These are phyloP conservation scores for Chrysopogon serrulatus DNA, from an alignment of 176 grass and related monocot species.

Conservation along the genomic window DNA sequence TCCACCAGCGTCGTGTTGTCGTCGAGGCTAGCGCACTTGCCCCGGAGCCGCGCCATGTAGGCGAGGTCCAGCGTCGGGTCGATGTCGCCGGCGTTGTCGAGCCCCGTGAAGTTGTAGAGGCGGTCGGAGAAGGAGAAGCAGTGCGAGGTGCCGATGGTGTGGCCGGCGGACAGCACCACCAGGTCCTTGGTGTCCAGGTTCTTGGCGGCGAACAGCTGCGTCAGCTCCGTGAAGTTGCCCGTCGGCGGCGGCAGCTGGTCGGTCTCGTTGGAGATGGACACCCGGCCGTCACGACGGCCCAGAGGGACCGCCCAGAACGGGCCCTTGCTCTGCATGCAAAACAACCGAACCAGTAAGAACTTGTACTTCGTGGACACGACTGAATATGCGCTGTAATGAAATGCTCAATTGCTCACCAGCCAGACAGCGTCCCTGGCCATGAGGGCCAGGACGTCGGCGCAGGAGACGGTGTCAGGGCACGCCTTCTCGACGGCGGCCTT, in stretches of 20 bases:
- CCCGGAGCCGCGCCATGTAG: conserved; percentile 45
- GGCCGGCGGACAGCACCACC: conserved; percentile 72
- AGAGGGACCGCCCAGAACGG: conserved; percentile 62
- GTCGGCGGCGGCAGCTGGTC: conserved; percentile 52
- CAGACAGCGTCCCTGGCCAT: conserved; percentile 69
- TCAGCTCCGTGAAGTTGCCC: conserved; percentile 54
- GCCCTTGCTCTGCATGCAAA: conserved; percentile 50
- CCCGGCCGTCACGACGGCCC: conserved; percentile 63
- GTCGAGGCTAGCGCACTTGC: conserved; percentile 46
- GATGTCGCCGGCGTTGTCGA: conserved; percentile 44
- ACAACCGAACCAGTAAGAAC: too few relatives aligned
- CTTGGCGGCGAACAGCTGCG: conserved; percentile 48
- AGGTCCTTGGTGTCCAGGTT: conserved; percentile 80
- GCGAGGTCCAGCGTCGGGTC: conserved; percentile 44
- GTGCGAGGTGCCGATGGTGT: conserved; percentile 81
- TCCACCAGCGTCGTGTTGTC: conserved; percentile 71
- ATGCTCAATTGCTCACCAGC: too few relatives aligned
- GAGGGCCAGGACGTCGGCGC: conserved; percentile 73
- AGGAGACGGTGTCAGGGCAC: conserved; percentile 72
- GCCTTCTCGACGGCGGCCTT: conserved; percentile 71
- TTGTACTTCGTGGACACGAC: too few relatives aligned
- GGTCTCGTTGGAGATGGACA: conserved; percentile 57
- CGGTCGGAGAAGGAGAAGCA: conserved; percentile 60
- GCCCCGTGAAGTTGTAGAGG: conserved; percentile 83
- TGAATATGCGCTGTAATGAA: too few relatives aligned